Base-by-base conservation (phyloP, 257 asterid species). In the Gentiana straminea region DNA sequence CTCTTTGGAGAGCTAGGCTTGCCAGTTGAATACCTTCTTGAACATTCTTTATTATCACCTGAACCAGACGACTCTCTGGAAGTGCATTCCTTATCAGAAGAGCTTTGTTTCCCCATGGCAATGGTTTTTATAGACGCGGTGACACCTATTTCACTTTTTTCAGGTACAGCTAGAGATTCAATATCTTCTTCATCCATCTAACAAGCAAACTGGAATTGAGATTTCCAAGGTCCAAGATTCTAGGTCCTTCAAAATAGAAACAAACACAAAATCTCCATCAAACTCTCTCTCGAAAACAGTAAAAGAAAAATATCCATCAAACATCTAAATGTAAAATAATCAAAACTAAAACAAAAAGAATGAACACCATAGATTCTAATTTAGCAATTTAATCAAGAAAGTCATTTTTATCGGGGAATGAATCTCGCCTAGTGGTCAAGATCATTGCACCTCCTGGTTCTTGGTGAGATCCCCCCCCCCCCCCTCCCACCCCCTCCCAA, bases 181-280 rank as follows among this genome's bases (percentile, higher is more conserved):
- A 33, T 52, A 64, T 57, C 71, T 68, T 59, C 89, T 73, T 77
- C 81, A 49, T 86, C 88, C 94, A 87, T 87, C 68, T 59, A 54
- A 66, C 50, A 43, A 51, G 45, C 62, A 61, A 55, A 12, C 9
- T 45, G 24, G 24, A 24, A 24, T 56, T 32, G 52, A 54, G 55
- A 58, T 1, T 45, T 60, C 15, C 52, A 43, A 67, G 51, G 46
- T 58, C n/a, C 48, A 53, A 49, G 33, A 65, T 81, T 74, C 68
- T 56, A 65, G 34, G n/a, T 66, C 36, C 59, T 34, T 35, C 24
- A 7, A 1, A 39, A 35, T 44, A 0, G 7, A 4, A 35, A 37
- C 24, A 24, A 24, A 24, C 24, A 24, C 24, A 51, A 55, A 8
- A 45, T 35, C 3, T 2, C 8, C 1, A 12, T 33, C 8, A 46